These are phyloP conservation scores for Elongisporangium prolatum DNA, from an alignment of 352 stramenopile species.

Conservation along the genomic window DNA sequence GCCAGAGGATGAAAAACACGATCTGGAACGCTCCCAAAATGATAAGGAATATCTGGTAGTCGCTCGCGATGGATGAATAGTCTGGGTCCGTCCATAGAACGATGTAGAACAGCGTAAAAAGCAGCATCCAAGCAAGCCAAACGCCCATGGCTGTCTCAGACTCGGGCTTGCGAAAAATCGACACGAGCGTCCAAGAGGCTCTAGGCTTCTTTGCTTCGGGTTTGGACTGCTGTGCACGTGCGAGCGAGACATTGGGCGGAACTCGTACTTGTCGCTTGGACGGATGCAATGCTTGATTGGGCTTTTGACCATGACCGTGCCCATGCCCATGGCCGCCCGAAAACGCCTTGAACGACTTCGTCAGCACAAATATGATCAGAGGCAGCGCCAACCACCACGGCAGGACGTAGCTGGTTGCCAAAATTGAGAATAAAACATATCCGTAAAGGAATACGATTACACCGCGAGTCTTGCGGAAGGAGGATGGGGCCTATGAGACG, in stretches of 20 bases:
- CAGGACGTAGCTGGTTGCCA: constrained; percentile 60
- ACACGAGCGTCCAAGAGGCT: constrained; percentile 4
- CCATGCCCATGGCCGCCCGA: constrained; percentile 27
- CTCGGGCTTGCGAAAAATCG: constrained; percentile 32
- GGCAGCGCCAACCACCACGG: constrained; percentile 67
- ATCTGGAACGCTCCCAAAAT: constrained; percentile 35
- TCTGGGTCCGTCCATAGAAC: constrained; percentile 46
- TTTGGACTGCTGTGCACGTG: constrained; percentile 12
- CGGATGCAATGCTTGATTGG: constrained; percentile 24
- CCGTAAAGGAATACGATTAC: constrained; percentile 49
- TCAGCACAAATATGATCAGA: constrained; percentile 48
- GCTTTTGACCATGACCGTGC: constrained; percentile 36
- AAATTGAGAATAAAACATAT: constrained; percentile 34
- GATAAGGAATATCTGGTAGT: constrained; percentile 30
- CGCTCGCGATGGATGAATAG: constrained; percentile 32
- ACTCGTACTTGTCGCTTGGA: constrained; percentile 43
- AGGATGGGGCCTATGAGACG: constrained; percentile 28
- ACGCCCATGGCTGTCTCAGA: constrained; percentile 74
- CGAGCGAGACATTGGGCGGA: constrained; percentile 25
- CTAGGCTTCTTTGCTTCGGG: constrained; percentile 5
- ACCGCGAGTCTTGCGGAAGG: constrained; percentile 47
- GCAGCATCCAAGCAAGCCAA: constrained; percentile 64
- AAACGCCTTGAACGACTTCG: constrained; percentile 43
- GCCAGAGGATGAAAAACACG: constrained; percentile 47
- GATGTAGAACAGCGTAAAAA: constrained; percentile 70